Evolutionary conservation across 2,329 filamentous ascomycete species (phyloP).

Genomic region (Dactylellina sp.): DNA sequence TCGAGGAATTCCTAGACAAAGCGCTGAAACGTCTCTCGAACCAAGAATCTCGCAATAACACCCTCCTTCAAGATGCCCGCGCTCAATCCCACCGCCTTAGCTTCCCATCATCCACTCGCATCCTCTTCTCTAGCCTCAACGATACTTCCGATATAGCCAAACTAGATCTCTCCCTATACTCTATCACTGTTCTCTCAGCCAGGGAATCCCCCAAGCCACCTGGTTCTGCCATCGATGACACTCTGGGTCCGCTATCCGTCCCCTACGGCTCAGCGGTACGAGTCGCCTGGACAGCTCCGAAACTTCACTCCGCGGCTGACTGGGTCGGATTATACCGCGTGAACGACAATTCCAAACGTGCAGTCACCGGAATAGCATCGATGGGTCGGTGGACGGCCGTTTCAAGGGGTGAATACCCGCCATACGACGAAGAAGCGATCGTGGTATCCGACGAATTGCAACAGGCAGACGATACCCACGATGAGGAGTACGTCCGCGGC

Average conservation of each 20-base stretch:
- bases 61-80: conserved; percentile 20
- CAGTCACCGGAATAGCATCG: conserved; percentile 84
- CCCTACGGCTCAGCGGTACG: conserved; percentile 91
- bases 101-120: conserved; percentile 38
- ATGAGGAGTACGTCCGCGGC: conserved; percentile 74
- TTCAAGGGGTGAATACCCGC: conserved; percentile 80
- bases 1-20: conserved; percentile 88
- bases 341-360: conserved; percentile 87
- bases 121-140: conserved; percentile 44
- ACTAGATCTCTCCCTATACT: conserved; percentile 69
- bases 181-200: conserved; percentile 71
- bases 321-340: conserved; percentile 98
- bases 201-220: conserved; percentile 36
- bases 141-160: conserved; percentile 81
- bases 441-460: conserved; percentile 75
- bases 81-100: conserved; percentile 32
- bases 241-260: conserved; percentile 79
- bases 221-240: conserved; percentile 62
- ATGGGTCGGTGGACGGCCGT: conserved; percentile 91
- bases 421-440: conserved; percentile 81
- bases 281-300: conserved; percentile 89
- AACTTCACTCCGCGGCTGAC: conserved; percentile 87
- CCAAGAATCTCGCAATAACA: conserved; percentile 9
- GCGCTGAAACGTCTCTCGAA: conserved; percentile 84
- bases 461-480: conserved; percentile 63